Evolutionary conservation across 2,329 filamentous ascomycete species (phyloP), one percentile per base, ranked within the genome.

Genomic region (Teratosphaeria gauchensis): DNA sequence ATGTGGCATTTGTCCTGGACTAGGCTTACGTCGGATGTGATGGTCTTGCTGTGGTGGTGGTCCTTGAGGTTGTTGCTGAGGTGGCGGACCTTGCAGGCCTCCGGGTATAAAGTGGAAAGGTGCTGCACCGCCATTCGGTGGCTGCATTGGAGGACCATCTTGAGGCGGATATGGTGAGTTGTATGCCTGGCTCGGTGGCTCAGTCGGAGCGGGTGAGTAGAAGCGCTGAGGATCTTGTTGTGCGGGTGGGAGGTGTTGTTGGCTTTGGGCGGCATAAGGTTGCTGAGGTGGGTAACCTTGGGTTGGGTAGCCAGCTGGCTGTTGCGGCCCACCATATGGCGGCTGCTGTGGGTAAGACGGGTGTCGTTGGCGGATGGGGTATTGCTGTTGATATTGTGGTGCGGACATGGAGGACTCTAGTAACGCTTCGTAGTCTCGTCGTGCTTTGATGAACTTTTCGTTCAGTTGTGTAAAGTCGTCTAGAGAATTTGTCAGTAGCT

Each of bases 371-470:
- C 69, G 67, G 53, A 68, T 56, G 0, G 69, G 67, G 58, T 65
- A 71, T 48, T 87, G 84, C 42, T 69, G 66, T 33, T 67, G 62
- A 52, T 68, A 65, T 56, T 89, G 85, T n/a, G 92, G 88, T 66
- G 96, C 92, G 1, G 92, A 86, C 92, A 99, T 97, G 58, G 92
- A 97, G 19, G 90, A 88, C 74, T 99, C 94, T 21, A 99, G 80
- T n/a, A 99, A 81, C 32, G 89, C 86, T 75, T 99, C 94, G 72
- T 99, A 99, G 75, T 99, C 94, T 68, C 92, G 84, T 64, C 94
- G 87, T 53, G 94, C 94, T 76, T 99, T 99, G 80, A 99, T 97
- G 74, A 99, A 99, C 77, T 97, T 97, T 74, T 99, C 94, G 70
- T 99, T 99, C 62, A 99, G 79, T 72, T 97, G 92, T 1, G 94